phyloP scores from a whole-genome alignment of 2,329 filamentous ascomycete genomes.

The Fusarium oligoseptatum region DNA sequence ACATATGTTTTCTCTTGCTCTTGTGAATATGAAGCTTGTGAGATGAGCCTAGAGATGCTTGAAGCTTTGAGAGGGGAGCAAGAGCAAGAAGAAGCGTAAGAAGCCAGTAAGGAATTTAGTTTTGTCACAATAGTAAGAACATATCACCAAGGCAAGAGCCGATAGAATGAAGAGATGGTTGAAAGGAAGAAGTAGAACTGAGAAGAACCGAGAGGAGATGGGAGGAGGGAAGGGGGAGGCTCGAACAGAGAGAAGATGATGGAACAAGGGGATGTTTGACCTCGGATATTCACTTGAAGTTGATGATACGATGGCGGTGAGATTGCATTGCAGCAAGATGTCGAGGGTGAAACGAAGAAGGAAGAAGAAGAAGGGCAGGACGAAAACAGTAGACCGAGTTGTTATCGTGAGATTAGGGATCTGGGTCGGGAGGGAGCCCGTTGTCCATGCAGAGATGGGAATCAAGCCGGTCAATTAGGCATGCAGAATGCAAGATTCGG shows the following conservation, averaged over 20 bases:
- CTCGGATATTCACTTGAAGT: constrained; percentile 4
- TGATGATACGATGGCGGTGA: constrained; percentile 21
- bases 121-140: background rate
- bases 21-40: background rate
- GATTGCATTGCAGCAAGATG: constrained; percentile 6
- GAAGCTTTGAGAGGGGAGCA: background rate
- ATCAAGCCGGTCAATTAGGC: constrained; percentile 15
- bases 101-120: background rate
- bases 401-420: constrained; percentile 41
- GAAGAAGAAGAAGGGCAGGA: constrained; percentile 7
- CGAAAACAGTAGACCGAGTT: constrained; percentile 38
- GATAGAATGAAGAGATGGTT: background rate
- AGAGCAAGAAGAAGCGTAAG: background rate
- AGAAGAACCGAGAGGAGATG: background rate
- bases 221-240: background rate
- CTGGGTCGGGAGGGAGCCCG: constrained; percentile 38
- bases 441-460: constrained; percentile 7
- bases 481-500: constrained; percentile 30
- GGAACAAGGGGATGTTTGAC: background rate
- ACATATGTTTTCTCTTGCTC: background rate
- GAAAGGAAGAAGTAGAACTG: background rate
- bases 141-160: background rate
- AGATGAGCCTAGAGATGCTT: background rate
- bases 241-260: background rate
- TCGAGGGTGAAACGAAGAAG: constrained; percentile 10